Percentiles rank a stretch among this genome's conserved stretches.
These are phyloP conservation scores for Rhodotorula kratochvilovae DNA, from an alignment of 768 basidiomycete species.

Conservation along the genomic window DNA sequence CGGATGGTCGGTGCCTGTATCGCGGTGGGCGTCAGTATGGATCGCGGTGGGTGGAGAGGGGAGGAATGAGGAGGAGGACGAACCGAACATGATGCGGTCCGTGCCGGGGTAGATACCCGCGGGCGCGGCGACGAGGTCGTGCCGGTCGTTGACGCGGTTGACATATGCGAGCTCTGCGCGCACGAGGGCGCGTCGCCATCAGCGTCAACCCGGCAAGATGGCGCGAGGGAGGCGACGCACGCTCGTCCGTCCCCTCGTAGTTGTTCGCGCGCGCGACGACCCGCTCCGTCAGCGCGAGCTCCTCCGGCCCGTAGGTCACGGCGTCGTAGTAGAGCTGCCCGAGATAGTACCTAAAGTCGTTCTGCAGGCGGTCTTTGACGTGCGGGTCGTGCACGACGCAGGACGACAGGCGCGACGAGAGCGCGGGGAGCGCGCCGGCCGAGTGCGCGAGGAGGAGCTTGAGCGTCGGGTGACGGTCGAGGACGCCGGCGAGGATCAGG, in stretches of 20 bases:
- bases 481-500: slow-evolving; percentile 70
- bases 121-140: slow-evolving; percentile 32
- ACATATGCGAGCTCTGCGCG: slow-evolving; percentile 27
- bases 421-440: slow-evolving; percentile 73
- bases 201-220: neutral
- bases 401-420: slow-evolving; percentile 77
- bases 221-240: neutral
- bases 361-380: slow-evolving; percentile 66
- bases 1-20: slow-evolving; percentile 60
- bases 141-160: slow-evolving; percentile 21
- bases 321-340: slow-evolving; percentile 77
- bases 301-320: slow-evolving; percentile 82
- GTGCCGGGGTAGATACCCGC: slow-evolving; percentile 21
- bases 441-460: slow-evolving; percentile 79
- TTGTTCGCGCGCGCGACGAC: slow-evolving; percentile 61
- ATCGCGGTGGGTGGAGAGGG: neutral
- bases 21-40: neutral
- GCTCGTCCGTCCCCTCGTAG: slow-evolving; percentile 33
- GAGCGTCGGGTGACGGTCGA: slow-evolving; percentile 72
- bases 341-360: slow-evolving; percentile 77
- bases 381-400: slow-evolving; percentile 81
- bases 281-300: slow-evolving; percentile 71
- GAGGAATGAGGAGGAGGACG: neutral
- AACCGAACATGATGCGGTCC: slow-evolving; percentile 58
- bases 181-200: neutral